phyloP scores from a whole-genome alignment of 208 protist species.

The Trypanosoma avium region DNA sequence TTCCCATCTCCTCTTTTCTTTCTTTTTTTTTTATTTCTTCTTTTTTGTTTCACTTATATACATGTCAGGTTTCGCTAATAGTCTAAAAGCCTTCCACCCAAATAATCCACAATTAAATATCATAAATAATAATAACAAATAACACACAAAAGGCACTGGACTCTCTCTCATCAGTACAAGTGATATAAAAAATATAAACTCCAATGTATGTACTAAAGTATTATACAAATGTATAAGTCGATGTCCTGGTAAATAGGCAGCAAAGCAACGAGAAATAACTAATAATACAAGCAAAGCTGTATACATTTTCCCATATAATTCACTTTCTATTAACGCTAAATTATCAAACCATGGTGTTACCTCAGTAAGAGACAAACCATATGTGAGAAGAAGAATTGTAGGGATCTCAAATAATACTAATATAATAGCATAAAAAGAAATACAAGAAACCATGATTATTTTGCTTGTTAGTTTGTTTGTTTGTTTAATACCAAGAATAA shows the following conservation, averaged over 20 bases:
- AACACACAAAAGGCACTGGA: conserved; percentile 6
- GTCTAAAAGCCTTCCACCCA: neutral
- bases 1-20: too few species aligned
- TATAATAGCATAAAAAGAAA: conserved; percentile 34
- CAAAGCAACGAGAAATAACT: conserved; percentile 30
- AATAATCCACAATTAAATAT: conserved; percentile 32
- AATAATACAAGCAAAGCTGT: conserved; percentile 35
- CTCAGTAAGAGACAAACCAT: conserved; percentile 22
- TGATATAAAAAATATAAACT: conserved; percentile 19
- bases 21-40: conserved; percentile 4
- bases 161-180: neutral
- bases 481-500: neutral
- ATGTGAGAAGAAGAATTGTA: conserved; percentile 33
- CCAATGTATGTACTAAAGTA: conserved; percentile 37
- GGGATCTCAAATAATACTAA: conserved; percentile 44
- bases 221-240: conserved; percentile 43
- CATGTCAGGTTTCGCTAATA: neutral
- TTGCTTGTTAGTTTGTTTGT: conserved; percentile 13
- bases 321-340: conserved; percentile 29
- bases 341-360: conserved; percentile 54
- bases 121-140: conserved; percentile 32
- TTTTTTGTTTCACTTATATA: conserved; percentile 20
- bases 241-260: conserved; percentile 36
- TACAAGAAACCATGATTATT: conserved; percentile 14
- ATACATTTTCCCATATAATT: conserved; percentile 38